Conservation (phyloP, 768 basidiomycete genomes). For the Mycena pura region DNA sequence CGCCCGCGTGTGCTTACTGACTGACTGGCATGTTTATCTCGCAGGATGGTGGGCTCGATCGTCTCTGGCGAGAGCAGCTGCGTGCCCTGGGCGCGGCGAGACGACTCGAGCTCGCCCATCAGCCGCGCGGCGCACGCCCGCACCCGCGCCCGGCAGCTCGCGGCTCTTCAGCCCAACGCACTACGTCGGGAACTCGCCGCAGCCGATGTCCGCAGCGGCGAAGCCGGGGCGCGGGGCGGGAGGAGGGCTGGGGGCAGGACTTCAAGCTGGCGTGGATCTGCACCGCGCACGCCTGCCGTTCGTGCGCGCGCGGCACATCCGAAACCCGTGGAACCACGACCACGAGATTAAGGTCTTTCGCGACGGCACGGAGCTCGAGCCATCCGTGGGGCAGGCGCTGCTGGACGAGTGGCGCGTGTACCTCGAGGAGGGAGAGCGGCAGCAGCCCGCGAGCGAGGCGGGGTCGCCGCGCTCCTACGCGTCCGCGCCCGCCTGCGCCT, state of each 20-base stretch:
- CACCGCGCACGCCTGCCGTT: constrained; percentile 76
- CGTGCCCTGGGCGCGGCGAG: too few species aligned
- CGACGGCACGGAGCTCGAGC: constrained; percentile 93
- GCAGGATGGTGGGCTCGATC: constrained; percentile 78
- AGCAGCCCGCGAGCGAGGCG: too few species aligned
- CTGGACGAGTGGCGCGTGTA: constrained; percentile 84
- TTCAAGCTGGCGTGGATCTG: constrained; percentile 88
- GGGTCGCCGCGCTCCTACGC: too few species aligned
- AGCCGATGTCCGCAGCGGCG: too few species aligned
- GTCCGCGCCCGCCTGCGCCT: too few species aligned
- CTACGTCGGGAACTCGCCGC: too few species aligned
- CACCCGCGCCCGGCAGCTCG: too few species aligned
- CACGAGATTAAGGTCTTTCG: constrained; percentile 81
- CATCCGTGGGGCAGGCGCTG: constrained; percentile 68
- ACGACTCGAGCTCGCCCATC: too few species aligned
- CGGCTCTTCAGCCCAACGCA: too few species aligned
- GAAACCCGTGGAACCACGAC: constrained; percentile 94
- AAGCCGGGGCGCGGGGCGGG: constrained; percentile 27
- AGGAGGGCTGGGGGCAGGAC: constrained; percentile 68
- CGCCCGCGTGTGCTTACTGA: not conserved
- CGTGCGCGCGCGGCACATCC: constrained; percentile 73
- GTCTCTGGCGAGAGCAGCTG: too few species aligned
- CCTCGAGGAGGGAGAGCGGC: too few species aligned
- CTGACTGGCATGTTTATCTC: constrained; percentile 16
- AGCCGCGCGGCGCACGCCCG: too few species aligned